These are phyloP conservation scores for Penicillium concentricum DNA, from an alignment of 2,329 filamentous ascomycete genomes.

Conservation along the genomic window DNA sequence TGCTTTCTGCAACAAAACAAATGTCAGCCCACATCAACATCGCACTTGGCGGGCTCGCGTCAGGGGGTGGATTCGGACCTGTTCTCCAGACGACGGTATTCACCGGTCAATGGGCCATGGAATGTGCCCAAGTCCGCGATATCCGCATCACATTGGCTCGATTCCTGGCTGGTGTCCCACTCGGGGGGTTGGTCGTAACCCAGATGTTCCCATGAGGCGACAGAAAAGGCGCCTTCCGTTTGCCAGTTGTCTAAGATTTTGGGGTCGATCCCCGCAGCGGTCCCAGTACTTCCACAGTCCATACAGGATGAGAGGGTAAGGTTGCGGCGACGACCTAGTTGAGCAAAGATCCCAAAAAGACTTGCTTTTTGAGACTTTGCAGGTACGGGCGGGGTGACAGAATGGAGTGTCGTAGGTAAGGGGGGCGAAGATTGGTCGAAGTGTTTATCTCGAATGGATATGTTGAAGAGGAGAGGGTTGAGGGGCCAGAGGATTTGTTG, in stretches of 20 bases:
- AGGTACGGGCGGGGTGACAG: not conserved
- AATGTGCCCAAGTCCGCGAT: conserved; percentile 34
- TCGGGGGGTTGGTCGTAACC: conserved; percentile 38
- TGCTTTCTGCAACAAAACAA: conserved; percentile 30
- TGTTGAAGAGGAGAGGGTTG: conserved; percentile 11
- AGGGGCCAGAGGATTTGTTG: conserved; percentile 22
- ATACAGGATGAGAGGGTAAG: conserved; percentile 30
- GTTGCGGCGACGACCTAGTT: conserved; percentile 16
- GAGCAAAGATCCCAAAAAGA: conserved; percentile 27
- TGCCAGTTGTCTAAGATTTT: conserved; percentile 44
- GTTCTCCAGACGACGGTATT: conserved; percentile 24
- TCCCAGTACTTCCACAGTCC: conserved; percentile 38
- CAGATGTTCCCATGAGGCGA: conserved; percentile 38
- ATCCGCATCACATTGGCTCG: conserved; percentile 38
- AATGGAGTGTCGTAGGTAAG: not conserved
- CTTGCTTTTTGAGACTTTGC: conserved; percentile 22
- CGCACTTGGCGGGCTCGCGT: not conserved
- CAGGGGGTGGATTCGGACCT: conserved; percentile 25
- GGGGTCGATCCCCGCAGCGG: conserved; percentile 43
- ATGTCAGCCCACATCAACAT: conserved; percentile 4
- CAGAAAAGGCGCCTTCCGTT: conserved; percentile 35
- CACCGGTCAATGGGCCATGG: conserved; percentile 30
- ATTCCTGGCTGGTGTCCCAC: conserved; percentile 42
- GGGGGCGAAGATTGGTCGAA: not conserved
- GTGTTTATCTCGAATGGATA: not conserved